A percentile compares a stretch with the other conserved stretches of the same genome.
Conservation (phyloP, 2,329 filamentous ascomycete species). For the Acarospora socialis region DNA sequence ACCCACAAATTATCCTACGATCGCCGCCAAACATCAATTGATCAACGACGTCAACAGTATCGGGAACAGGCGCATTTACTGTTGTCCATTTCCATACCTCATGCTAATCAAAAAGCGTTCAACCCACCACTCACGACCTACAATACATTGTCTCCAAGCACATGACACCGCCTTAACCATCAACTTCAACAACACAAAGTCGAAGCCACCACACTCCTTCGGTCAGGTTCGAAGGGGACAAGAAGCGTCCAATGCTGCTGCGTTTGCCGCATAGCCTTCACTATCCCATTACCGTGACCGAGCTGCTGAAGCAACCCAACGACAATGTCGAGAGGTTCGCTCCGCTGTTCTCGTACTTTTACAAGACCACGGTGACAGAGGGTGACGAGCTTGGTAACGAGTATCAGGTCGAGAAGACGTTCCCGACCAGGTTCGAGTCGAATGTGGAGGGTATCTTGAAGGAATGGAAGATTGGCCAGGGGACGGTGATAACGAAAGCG, state of each 20-base stretch:
- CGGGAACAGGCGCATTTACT: too few relatives aligned
- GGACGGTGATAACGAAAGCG: constrained; percentile 18
- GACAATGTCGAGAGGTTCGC: constrained; percentile 64
- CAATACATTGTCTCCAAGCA: too few relatives aligned
- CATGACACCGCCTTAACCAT: too few relatives aligned
- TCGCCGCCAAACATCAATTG: too few relatives aligned
- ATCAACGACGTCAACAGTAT: too few relatives aligned
- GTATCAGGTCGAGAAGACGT: constrained; percentile 52
- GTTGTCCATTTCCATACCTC: too few relatives aligned
- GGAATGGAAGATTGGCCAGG: constrained; percentile 53
- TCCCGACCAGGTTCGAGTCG: constrained; percentile 67
- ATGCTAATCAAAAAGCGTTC: too few relatives aligned
- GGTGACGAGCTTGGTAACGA: constrained; percentile 61
- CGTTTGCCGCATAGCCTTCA: constrained; percentile 46
- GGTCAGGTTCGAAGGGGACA: too few relatives aligned
- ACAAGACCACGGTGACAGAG: constrained; percentile 56
- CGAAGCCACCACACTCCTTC: too few relatives aligned
- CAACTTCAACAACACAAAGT: too few relatives aligned
- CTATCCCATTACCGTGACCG: constrained; percentile 87
- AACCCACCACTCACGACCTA: too few relatives aligned
- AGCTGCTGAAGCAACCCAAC: constrained; percentile 61
- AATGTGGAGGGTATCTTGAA: constrained; percentile 67
- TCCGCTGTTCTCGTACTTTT: constrained; percentile 74
- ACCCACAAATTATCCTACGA: too few relatives aligned
- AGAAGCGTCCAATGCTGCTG: constrained; percentile 34